These are phyloP conservation scores for Digitaria exilis DNA, from an alignment of 202 grass and related monocot genomes.

Conservation along the genomic window DNA sequence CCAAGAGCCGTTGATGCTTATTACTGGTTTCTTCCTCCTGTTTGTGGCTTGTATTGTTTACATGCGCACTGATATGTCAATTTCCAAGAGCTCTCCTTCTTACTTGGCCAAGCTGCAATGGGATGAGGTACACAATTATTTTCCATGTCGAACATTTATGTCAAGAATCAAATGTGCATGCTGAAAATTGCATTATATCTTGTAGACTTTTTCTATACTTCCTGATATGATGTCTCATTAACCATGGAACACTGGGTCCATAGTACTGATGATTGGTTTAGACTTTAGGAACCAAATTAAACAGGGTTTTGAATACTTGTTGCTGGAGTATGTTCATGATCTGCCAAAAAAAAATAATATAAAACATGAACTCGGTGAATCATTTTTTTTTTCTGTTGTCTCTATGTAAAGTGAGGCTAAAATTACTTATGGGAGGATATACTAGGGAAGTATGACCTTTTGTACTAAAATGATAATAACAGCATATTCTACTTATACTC, in stretches of 20 bases:
- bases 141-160: not conserved
- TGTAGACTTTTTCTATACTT: not conserved
- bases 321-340: not conserved
- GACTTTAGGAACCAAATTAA: not conserved
- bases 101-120: slow-evolving; percentile 90
- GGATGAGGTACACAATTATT: slow-evolving; percentile 73
- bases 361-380: not conserved
- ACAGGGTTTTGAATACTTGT: not conserved
- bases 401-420: not conserved
- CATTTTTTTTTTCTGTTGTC: not conserved
- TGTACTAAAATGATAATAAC: not conserved
- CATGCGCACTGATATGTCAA: slow-evolving; percentile 91
- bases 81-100: slow-evolving; percentile 89
- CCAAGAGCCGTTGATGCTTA: slow-evolving; percentile 90
- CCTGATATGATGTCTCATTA: not conserved
- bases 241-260: not conserved
- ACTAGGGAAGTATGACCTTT: not conserved
- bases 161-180: not conserved
- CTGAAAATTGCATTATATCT: not conserved
- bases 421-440: not conserved
- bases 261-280: not conserved
- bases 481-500: not conserved
- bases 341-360: not conserved
- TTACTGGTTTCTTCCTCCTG: slow-evolving; percentile 84
- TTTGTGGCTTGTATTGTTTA: slow-evolving; percentile 81